A percentile compares a stretch with the other conserved stretches of the same genome.
Conservation (phyloP, 2,329 filamentous ascomycete species). For the Grosmannia huntii region DNA sequence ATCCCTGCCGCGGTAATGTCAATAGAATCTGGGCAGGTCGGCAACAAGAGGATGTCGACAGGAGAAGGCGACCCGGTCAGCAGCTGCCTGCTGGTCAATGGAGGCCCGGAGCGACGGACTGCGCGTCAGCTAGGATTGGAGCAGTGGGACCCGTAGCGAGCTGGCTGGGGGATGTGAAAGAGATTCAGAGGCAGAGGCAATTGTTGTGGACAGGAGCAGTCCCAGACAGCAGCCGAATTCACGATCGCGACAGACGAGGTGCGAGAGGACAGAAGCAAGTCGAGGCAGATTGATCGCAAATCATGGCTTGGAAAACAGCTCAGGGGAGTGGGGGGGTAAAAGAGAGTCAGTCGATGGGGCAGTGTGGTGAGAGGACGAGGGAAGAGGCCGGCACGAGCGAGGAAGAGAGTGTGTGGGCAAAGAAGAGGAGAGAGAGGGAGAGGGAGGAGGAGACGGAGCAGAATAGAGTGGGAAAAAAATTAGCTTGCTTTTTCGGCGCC, state of each 20-base stretch:
- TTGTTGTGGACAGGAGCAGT: neutral
- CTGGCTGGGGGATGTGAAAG: neutral
- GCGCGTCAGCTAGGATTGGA: neutral
- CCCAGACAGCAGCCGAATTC: neutral
- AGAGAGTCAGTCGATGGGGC: neutral
- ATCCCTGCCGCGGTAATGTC: constrained; percentile 13
- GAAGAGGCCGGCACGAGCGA: neutral
- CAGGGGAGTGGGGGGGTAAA: neutral
- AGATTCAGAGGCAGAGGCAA: neutral
- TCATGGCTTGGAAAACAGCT: constrained; percentile 3
- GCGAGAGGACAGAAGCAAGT: neutral
- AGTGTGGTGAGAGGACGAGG: neutral
- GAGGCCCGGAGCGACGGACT: neutral
- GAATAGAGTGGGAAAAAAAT: constrained; percentile 5
- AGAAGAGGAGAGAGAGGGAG: neutral
- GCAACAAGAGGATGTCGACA: constrained; percentile 14
- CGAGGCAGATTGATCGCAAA: neutral
- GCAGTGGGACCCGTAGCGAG: neutral
- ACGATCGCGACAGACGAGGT: neutral
- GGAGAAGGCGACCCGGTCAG: neutral
- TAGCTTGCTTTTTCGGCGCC: constrained; percentile 4
- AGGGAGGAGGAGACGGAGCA: neutral
- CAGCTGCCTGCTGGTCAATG: neutral
- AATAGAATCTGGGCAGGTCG: constrained; percentile 1
- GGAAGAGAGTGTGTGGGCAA: neutral